Evolutionary conservation across 805 yeast genomes (phyloP).

Genomic region (Zygotorulaspora chibaensis): DNA sequence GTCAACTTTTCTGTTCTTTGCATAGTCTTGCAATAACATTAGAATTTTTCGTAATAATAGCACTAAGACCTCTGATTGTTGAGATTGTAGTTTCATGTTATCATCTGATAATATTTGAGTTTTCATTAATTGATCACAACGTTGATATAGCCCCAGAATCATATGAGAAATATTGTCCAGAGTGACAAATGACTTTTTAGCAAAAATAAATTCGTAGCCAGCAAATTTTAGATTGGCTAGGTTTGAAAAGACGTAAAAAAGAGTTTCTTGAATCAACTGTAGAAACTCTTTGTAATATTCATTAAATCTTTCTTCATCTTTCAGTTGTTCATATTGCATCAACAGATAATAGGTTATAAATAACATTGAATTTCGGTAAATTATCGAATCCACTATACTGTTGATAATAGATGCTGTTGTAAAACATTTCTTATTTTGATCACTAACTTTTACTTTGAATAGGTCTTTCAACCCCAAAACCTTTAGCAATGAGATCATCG

Average conservation of each 20-base stretch:
- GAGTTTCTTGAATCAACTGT: conserved; percentile 26
- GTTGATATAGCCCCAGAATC: conserved; percentile 25
- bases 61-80: conserved; percentile 18
- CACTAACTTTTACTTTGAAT: conserved; percentile 18
- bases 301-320: conserved; percentile 18
- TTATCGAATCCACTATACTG: conserved; percentile 27
- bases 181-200: conserved; percentile 27
- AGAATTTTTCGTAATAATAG: conserved; percentile 24
- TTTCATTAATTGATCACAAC: conserved; percentile 11
- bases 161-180: conserved; percentile 24
- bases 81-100: conserved; percentile 8
- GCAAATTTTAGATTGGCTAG: conserved; percentile 31
- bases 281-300: conserved; percentile 24
- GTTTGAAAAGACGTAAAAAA: conserved; percentile 32
- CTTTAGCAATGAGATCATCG: conserved; percentile 21
- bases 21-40: conserved; percentile 30
- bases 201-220: conserved; percentile 31
- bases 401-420: conserved; percentile 24
- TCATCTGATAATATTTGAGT: conserved; percentile 3
- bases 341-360: conserved; percentile 23
- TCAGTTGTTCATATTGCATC: conserved; percentile 25
- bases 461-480: conserved; percentile 18
- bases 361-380: conserved; percentile 27
- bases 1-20: conserved; percentile 28
- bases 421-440: conserved; percentile 23